These are phyloP conservation scores for Anthracocystis setariae DNA, from an alignment of 1,284 basidiomycete species.

Conservation along the genomic window DNA sequence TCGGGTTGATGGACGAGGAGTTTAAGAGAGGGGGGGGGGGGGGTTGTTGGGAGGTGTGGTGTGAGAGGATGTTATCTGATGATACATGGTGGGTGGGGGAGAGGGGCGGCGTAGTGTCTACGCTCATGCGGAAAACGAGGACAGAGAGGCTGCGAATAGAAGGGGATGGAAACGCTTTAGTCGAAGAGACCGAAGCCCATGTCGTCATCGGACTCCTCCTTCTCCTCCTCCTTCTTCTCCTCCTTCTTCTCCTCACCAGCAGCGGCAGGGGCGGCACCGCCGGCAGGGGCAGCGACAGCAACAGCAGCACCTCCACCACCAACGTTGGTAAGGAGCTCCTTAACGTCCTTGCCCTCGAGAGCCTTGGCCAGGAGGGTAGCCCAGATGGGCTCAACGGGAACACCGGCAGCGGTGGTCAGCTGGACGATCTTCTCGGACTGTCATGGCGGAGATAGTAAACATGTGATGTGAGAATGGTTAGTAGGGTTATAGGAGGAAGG, in stretches of 20 bases:
- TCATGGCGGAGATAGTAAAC: too few species aligned
- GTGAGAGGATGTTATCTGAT: constrained; percentile 22
- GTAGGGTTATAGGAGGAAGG: neutral
- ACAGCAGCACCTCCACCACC: constrained; percentile 77
- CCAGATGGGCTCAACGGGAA: constrained; percentile 97
- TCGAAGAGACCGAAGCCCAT: constrained; percentile 84
- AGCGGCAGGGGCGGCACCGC: constrained; percentile 74
- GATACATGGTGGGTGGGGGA: constrained; percentile 22
- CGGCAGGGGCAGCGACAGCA: constrained; percentile 72
- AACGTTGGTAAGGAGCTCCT: constrained; percentile 91
- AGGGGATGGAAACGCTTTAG: constrained; percentile 69
- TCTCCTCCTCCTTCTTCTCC: constrained; percentile 73
- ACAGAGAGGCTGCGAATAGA: neutral
- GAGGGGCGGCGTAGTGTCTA: neutral
- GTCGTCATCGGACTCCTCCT: constrained; percentile 67
- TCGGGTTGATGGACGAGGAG: too few species aligned
- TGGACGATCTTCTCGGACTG: constrained; percentile 91
- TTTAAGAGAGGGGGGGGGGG: too few species aligned
- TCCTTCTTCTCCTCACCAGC: constrained; percentile 81
- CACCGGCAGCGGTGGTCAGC: constrained; percentile 81
- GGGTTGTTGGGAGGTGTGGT: too few species aligned
- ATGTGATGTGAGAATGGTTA: neutral
- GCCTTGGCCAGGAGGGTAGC: constrained; percentile 95
- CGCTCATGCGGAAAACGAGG: constrained; percentile 1
- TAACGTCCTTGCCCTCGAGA: constrained; percentile 96